Conservation (phyloP, 352 stramenopile species). For the Pythium monospermum region DNA sequence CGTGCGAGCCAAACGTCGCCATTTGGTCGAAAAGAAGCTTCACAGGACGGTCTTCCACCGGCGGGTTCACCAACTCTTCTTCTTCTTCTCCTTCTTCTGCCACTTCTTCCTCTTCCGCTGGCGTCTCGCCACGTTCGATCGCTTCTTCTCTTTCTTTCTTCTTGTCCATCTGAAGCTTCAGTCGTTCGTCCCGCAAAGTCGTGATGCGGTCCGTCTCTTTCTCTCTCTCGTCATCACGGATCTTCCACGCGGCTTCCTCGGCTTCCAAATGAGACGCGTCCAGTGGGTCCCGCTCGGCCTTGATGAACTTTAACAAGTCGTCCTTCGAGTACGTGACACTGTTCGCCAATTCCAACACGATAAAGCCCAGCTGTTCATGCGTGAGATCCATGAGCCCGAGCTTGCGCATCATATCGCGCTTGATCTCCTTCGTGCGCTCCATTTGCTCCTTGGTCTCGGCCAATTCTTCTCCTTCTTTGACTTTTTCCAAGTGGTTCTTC, state of each 20-base stretch:
- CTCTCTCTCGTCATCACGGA: constrained; percentile 43
- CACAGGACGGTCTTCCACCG: constrained; percentile 53
- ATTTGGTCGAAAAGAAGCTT: constrained; percentile 56
- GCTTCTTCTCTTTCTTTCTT: constrained; percentile 18
- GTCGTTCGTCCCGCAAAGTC: constrained; percentile 43
- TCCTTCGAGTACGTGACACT: constrained; percentile 38
- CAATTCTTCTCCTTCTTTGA: constrained; percentile 47
- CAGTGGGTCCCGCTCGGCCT: constrained; percentile 44
- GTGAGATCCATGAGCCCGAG: constrained; percentile 59
- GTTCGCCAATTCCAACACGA: constrained; percentile 59
- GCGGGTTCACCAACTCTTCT: constrained; percentile 40
- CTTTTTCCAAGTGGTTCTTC: constrained; percentile 42
- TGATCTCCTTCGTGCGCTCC: constrained; percentile 23
- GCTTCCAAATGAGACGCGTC: constrained; percentile 43
- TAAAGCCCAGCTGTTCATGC: constrained; percentile 45
- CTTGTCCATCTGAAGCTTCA: constrained; percentile 26
- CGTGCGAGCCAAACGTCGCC: constrained; percentile 30
- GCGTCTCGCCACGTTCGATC: constrained; percentile 19
- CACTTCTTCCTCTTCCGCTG: constrained; percentile 5
- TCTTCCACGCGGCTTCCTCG: constrained; percentile 40
- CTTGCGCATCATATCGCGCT: constrained; percentile 39
- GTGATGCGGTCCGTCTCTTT: constrained; percentile 53
- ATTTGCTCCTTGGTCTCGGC: constrained; percentile 27
- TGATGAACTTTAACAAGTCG: constrained; percentile 50
- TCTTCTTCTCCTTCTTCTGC: constrained; percentile 21